Percentiles rank a stretch among this genome's conserved stretches.
phyloP scores from a whole-genome alignment of 1,139 yeast genomes.

The Yamadazyma jaroonii region DNA sequence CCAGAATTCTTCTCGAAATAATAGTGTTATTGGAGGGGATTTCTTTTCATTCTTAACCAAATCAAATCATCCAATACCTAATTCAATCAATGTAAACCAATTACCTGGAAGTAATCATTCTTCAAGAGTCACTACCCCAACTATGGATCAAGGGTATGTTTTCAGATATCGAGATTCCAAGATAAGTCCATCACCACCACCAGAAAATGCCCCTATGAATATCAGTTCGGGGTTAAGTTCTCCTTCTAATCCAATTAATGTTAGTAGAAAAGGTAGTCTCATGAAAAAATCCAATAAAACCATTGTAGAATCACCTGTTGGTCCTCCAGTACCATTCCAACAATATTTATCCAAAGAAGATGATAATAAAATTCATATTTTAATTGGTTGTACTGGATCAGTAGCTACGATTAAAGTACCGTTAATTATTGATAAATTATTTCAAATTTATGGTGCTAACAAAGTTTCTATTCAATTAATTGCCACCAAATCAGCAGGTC shows the following conservation, averaged over 20 bases:
- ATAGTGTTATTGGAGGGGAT: conserved; percentile 14
- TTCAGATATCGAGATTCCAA: conserved; percentile 7
- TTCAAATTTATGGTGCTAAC: conserved; percentile 67
- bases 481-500: conserved; percentile 79
- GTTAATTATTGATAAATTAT: conserved; percentile 74
- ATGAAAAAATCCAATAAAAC: conserved; percentile 30
- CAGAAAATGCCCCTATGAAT: conserved; percentile 2
- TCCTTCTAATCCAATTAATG: conserved; percentile 19
- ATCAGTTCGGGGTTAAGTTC: not conserved
- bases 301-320: conserved; percentile 53
- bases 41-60: conserved; percentile 13
- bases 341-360: conserved; percentile 69
- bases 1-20: conserved; percentile 13
- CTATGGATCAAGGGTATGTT: conserved; percentile 9
- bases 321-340: conserved; percentile 73
- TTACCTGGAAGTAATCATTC: conserved; percentile 10
- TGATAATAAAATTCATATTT: conserved; percentile 79
- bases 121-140: conserved; percentile 14
- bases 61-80: not conserved
- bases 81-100: not conserved
- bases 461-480: conserved; percentile 82
- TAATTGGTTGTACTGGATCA: conserved; percentile 92
- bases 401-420: conserved; percentile 96
- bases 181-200: conserved; percentile 16
- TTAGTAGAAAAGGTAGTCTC: conserved; percentile 21